phyloP scores from a whole-genome alignment of 495 filamentous ascomycete species.

The Lasiosphaeris hirsuta region DNA sequence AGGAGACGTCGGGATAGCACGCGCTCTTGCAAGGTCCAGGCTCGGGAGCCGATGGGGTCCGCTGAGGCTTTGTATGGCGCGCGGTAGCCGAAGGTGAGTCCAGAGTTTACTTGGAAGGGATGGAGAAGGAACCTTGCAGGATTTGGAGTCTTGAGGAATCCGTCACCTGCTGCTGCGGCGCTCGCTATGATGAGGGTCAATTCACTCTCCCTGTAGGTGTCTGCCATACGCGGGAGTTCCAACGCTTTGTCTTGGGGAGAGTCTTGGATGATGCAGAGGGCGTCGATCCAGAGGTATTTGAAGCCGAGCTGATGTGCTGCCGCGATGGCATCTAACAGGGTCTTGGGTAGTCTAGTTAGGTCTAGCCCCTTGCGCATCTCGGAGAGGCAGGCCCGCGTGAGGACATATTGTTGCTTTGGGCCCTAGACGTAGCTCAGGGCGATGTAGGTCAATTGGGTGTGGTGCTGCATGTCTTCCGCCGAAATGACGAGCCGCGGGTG shows the following conservation, averaged over 20 bases:
- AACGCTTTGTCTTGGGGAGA: conserved; percentile 19
- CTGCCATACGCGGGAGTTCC: conserved; percentile 20
- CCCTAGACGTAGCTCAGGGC: conserved; percentile 14
- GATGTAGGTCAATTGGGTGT: not conserved
- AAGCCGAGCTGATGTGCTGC: conserved; percentile 19
- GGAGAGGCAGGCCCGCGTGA: conserved; percentile 6
- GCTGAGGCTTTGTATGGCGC: not conserved
- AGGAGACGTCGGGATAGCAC: not conserved
- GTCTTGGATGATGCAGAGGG: conserved; percentile 31
- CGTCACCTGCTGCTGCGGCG: conserved; percentile 10
- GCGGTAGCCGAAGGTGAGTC: conserved; percentile 4
- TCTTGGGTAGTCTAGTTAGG: conserved; percentile 1
- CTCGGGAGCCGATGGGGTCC: conserved; percentile 3
- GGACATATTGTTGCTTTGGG: not conserved
- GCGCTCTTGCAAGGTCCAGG: too few species aligned
- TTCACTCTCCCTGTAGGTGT: conserved; percentile 19
- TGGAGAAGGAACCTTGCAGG: conserved; percentile 4
- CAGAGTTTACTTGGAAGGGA: not conserved
- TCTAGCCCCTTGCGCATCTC: conserved; percentile 3
- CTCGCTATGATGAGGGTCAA: conserved; percentile 23
- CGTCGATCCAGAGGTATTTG: conserved; percentile 29
- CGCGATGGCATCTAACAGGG: conserved; percentile 21
- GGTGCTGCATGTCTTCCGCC: not conserved
- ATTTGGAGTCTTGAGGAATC: conserved; percentile 12
- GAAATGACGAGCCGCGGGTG: not conserved